A percentile compares a stretch with the other conserved stretches of the same genome.
These are phyloP conservation scores for Xylaria sp. DNA, from an alignment of 2,329 filamentous ascomycete species.

Conservation along the genomic window DNA sequence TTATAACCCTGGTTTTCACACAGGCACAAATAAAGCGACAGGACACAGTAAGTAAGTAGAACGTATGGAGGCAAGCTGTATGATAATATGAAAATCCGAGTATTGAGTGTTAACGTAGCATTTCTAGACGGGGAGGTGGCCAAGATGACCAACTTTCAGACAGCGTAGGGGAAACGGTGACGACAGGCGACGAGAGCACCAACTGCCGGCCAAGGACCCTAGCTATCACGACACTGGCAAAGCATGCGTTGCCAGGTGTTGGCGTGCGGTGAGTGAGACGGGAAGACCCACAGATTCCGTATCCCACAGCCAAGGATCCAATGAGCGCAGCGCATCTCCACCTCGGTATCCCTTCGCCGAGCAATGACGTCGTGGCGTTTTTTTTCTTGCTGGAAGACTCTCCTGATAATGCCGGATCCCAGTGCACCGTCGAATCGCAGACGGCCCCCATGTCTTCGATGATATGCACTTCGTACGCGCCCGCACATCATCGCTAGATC, in stretches of 20 bases:
- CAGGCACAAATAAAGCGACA: too few relatives aligned
- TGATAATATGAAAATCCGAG: too few relatives aligned
- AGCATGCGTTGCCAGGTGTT: too few relatives aligned
- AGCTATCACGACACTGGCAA: too few relatives aligned
- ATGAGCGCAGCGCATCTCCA: background rate
- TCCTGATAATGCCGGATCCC: background rate
- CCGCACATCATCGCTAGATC: background rate
- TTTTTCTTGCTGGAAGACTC: background rate
- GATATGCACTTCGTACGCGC: background rate
- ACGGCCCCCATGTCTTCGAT: background rate
- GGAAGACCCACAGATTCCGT: background rate
- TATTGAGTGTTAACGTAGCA: too few relatives aligned
- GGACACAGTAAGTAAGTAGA: too few relatives aligned
- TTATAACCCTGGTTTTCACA: too few relatives aligned
- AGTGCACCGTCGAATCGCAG: slow-evolving; percentile 6
- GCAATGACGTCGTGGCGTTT: slow-evolving; percentile 20
- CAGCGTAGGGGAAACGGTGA: too few relatives aligned
- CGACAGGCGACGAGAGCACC: background rate
- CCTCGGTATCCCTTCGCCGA: background rate
- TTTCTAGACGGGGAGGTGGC: too few relatives aligned
- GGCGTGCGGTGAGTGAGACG: background rate
- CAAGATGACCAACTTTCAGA: too few relatives aligned
- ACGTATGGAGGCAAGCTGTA: too few relatives aligned
- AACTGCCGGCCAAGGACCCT: background rate
- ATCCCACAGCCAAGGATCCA: background rate